phyloP scores from a whole-genome alignment of 495 filamentous ascomycete genomes.

The Xylaria sp. region DNA sequence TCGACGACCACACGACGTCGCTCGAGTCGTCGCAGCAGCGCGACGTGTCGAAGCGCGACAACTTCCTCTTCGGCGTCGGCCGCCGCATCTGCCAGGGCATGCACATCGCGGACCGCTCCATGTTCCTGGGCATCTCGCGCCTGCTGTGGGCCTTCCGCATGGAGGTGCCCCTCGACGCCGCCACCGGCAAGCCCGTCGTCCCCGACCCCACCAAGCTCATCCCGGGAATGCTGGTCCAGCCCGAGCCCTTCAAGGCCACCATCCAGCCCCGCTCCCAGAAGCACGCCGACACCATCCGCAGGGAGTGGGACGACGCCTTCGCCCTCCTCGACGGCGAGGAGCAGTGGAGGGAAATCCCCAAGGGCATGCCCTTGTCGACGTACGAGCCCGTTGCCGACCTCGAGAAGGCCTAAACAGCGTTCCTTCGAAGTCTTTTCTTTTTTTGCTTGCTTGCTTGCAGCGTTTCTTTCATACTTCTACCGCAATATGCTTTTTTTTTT shows the following conservation, averaged over 20 bases:
- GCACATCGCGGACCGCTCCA: slow-evolving; percentile 58
- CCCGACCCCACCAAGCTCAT: slow-evolving; percentile 25
- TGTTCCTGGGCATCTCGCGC: slow-evolving; percentile 56
- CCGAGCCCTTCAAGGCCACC: slow-evolving; percentile 22
- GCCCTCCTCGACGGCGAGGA: slow-evolving; percentile 25
- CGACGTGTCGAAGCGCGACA: slow-evolving; percentile 47
- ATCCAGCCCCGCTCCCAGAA: slow-evolving; percentile 25
- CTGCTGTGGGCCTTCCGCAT: slow-evolving; percentile 59
- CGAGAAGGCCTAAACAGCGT: slow-evolving; percentile 17
- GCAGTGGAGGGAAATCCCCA: slow-evolving; percentile 31
- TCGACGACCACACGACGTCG: slow-evolving; percentile 36
- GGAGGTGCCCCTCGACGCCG: slow-evolving; percentile 35
- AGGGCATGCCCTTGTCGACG: slow-evolving; percentile 29
- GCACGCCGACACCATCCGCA: slow-evolving; percentile 27
- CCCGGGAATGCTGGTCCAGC: slow-evolving; percentile 30
- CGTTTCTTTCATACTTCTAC: too few species aligned
- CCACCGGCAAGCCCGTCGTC: slow-evolving; percentile 8
- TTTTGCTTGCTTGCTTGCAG: too few species aligned
- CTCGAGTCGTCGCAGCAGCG: slow-evolving; percentile 42
- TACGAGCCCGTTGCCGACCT: slow-evolving; percentile 25
- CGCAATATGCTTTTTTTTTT: too few species aligned
- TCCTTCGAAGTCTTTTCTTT: too few species aligned
- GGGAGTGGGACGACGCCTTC: slow-evolving; percentile 19
- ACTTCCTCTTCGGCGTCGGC: slow-evolving; percentile 60
- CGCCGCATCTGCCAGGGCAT: slow-evolving; percentile 63